Evolutionary conservation across 495 filamentous ascomycete genomes (phyloP).

Genomic region (Cercophora scortea): DNA sequence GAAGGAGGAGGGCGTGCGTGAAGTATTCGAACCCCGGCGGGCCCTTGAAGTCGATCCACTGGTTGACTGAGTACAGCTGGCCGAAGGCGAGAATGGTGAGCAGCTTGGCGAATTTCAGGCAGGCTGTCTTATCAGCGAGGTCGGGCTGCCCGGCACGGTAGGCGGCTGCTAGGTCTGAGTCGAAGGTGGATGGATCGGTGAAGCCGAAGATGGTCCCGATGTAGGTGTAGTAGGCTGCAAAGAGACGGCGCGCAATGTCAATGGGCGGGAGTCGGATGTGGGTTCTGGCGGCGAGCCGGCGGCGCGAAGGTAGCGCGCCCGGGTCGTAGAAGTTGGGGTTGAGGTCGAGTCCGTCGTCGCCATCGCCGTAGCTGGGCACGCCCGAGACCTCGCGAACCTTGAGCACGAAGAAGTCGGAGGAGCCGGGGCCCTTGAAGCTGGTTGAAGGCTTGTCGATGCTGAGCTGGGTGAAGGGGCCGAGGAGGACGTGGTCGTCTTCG

Average conservation of each 20-base stretch:
- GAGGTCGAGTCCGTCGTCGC: conserved; percentile 9
- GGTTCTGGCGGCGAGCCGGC: neutral
- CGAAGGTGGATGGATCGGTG: conserved; percentile 35
- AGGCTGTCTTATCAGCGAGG: conserved; percentile 16
- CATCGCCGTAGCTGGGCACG: conserved; percentile 6
- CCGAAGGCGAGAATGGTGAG: conserved; percentile 44
- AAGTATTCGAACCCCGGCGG: conserved; percentile 46
- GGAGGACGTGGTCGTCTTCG: conserved; percentile 13
- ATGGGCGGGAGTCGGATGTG: conserved; percentile 29
- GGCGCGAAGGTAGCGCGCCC: conserved; percentile 10
- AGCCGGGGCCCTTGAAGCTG: conserved; percentile 15
- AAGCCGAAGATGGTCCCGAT: conserved; percentile 47
- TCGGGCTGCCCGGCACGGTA: conserved; percentile 20
- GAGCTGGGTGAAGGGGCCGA: conserved; percentile 15
- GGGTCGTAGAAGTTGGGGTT: conserved; percentile 16
- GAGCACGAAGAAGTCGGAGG: conserved; percentile 14
- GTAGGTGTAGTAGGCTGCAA: conserved; percentile 41
- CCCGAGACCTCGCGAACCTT: conserved; percentile 13
- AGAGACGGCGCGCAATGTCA: conserved; percentile 38
- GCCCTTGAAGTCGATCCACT: conserved; percentile 40
- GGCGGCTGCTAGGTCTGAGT: conserved; percentile 31
- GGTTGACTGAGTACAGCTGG: conserved; percentile 44
- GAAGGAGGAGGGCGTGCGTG: conserved; percentile 36
- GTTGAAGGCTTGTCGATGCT: conserved; percentile 10
- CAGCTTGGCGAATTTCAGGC: conserved; percentile 24